Base-by-base conservation (phyloP, 1,284 basidiomycete species). In the Tremellales sp. region DNA sequence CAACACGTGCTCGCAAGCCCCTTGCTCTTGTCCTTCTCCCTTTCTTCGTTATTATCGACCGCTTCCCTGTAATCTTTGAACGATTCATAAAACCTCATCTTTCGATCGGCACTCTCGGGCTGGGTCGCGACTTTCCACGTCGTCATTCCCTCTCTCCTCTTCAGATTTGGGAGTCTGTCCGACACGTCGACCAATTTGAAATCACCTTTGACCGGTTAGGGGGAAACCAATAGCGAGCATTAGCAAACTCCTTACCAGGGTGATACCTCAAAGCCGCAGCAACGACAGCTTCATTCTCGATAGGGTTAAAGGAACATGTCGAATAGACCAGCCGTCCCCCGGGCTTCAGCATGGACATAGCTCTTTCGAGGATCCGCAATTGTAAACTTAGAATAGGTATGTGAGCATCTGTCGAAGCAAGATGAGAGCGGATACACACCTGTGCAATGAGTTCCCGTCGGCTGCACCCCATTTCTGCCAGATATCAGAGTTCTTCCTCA, bases 231-330 rank as follows among this genome's bases (percentile, higher is more conserved):
- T 35, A 21, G 34, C 18, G 34, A 10, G 34, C 13, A 25, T 14
- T 4, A 13, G 19, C 4, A 22, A 13, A 22, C 5, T 25, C 61
- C 77, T 34, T 33, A 84, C 88, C 86, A 24, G 82, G 78, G 56
- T 84, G 81, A 4, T 77, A 74, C 53, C 81, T 81, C 25, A 97
- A 75, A 0, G 87, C 92, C 27, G 87, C 85, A 1, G 89, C 86
- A 26, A 98, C 78, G 50, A 98, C 94, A 7, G 95, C 90, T 73
- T 99, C 95, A 70, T 99, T 97, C 74, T 98, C 95, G 25, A 93
- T 79, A 1, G 94, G 95, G 72, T 98, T 98, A 61, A 98, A 77
- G 1, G 93, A 97, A 70, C 95, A 98, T 0, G 94, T 99, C 4
- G 94, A 98, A 73, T 98, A 98, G 22, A 97, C 93, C 49, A 98